Conservation (phyloP, 31 red algal species). For the Porphyra umbilicalis region DNA sequence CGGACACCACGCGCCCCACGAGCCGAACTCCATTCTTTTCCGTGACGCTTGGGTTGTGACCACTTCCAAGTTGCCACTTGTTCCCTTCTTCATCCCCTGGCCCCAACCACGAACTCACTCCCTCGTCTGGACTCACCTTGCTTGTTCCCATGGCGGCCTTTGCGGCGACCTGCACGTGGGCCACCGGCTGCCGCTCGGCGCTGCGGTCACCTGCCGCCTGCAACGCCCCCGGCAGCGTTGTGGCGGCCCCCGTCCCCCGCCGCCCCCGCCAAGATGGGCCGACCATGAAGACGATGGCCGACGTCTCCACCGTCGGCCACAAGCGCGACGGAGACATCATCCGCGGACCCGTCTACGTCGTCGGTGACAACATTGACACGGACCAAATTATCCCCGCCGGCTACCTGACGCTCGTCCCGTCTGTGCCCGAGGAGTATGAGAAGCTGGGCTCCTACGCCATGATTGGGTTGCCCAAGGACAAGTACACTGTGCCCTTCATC, state of each 20-base stretch:
- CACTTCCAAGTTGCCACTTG: too few relatives aligned
- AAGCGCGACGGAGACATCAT: constrained; percentile 57
- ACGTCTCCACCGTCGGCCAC: background rate
- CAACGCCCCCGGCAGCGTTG: background rate
- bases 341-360: constrained; percentile 65
- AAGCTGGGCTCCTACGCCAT: constrained; percentile 84
- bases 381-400: constrained; percentile 96
- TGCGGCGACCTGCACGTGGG: background rate
- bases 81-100: too few relatives aligned
- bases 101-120: too few relatives aligned
- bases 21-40: too few relatives aligned
- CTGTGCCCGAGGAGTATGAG: constrained; percentile 80
- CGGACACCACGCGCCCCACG: too few relatives aligned
- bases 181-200: background rate
- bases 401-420: constrained; percentile 86
- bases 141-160: background rate
- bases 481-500: constrained; percentile 63
- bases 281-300: background rate
- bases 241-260: background rate
- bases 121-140: too few relatives aligned
- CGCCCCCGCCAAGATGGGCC: background rate
- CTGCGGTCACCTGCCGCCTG: background rate
- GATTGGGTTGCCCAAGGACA: constrained; percentile 59
- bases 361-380: constrained; percentile 93
- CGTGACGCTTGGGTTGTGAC: too few relatives aligned